Conservation (phyloP, 257 asterid genomes). For the Paulownia fortunei region DNA sequence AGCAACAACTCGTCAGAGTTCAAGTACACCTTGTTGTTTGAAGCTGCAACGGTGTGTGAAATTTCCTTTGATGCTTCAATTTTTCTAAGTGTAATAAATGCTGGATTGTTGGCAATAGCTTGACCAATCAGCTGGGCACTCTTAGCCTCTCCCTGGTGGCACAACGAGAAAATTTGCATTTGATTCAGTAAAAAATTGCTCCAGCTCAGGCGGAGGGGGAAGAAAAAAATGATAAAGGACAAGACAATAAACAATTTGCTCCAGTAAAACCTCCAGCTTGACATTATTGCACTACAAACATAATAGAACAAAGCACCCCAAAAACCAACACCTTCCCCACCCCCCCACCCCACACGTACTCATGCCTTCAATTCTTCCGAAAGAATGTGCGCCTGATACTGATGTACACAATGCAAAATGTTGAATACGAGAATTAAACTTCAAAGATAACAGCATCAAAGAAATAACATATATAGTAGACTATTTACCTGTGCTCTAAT, state of each 20-base stretch:
- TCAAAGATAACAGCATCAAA: not conserved
- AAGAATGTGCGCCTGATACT: not conserved
- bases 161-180: slow-evolving; percentile 11
- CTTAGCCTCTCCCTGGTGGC: slow-evolving; percentile 61
- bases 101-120: slow-evolving; percentile 63
- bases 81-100: slow-evolving; percentile 54
- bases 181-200: not conserved
- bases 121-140: slow-evolving; percentile 70
- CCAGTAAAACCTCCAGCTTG: too few species aligned
- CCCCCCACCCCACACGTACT: too few species aligned
- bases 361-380: too few species aligned
- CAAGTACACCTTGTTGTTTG: slow-evolving; percentile 55
- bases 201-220: too few species aligned
- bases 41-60: slow-evolving; percentile 40
- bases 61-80: slow-evolving; percentile 67
- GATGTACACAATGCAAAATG: not conserved
- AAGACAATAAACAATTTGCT: too few species aligned
- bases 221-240: not conserved
- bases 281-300: too few species aligned
- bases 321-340: too few species aligned
- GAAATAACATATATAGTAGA: too few species aligned
- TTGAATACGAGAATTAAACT: not conserved
- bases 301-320: too few species aligned
- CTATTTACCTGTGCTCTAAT: slow-evolving; percentile 85
- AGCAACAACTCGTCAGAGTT: slow-evolving; percentile 55